A percentile compares a stretch with the other conserved stretches of the same genome.
These are phyloP conservation scores for Nitzschia inconspicua DNA, from an alignment of 108 stramenopile species.

Conservation along the genomic window DNA sequence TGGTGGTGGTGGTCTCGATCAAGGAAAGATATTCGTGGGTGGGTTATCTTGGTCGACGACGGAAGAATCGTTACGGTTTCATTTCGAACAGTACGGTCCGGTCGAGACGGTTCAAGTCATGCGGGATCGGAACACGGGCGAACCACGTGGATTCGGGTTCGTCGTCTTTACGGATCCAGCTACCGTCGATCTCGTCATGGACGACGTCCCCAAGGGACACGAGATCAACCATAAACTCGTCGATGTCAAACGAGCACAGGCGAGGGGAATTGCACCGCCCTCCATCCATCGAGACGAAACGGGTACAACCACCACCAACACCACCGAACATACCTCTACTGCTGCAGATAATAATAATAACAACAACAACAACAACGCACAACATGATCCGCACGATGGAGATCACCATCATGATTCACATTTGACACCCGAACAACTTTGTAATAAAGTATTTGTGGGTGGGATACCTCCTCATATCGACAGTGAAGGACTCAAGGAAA, in stretches of 20 bases:
- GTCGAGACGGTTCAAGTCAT: slow-evolving; percentile 61
- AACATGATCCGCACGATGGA: neutral
- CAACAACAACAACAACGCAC: slow-evolving; percentile 3
- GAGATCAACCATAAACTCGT: slow-evolving; percentile 89
- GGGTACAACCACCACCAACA: slow-evolving; percentile 8
- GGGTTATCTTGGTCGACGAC: slow-evolving; percentile 92
- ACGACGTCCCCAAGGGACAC: slow-evolving; percentile 49
- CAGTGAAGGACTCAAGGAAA: slow-evolving; percentile 72
- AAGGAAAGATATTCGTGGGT: slow-evolving; percentile 90
- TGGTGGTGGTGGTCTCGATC: too few relatives aligned
- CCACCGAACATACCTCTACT: neutral
- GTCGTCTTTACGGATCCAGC: slow-evolving; percentile 74
- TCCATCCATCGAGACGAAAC: slow-evolving; percentile 59
- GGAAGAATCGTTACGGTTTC: slow-evolving; percentile 87
- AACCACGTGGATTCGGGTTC: slow-evolving; percentile 92
- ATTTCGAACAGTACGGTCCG: slow-evolving; percentile 89
- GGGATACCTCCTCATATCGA: slow-evolving; percentile 74
- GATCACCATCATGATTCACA: neutral
- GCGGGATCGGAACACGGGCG: slow-evolving; percentile 82
- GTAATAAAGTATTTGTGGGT: slow-evolving; percentile 43
- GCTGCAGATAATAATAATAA: neutral
- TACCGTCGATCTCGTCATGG: slow-evolving; percentile 85
- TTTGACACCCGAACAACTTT: slow-evolving; percentile 65
- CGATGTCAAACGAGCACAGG: slow-evolving; percentile 89
- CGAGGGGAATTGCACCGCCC: slow-evolving; percentile 78